Evolutionary conservation across 192 early-diverging fungal genomes (phyloP), one percentile per base, ranked within the genome.

Genomic region (Entomortierella parvispora): DNA sequence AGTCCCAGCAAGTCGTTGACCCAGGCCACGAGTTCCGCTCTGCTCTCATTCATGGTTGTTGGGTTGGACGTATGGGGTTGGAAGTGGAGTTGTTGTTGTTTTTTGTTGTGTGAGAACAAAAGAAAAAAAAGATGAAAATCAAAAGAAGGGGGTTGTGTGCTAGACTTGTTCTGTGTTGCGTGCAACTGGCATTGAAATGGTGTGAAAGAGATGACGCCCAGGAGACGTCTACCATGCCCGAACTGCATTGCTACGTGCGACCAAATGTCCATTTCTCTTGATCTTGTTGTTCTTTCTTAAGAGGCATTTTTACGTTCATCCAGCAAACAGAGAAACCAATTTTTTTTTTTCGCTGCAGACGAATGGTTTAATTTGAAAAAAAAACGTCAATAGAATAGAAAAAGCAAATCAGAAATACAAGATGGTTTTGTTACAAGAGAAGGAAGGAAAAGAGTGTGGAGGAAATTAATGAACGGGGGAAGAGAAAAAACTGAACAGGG

Each of bases 11-110:
- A 90, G 61, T 94, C 93, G 79, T 99, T 99, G 68, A 97, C 68
- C 97, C 97, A 98, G 42, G 86, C 88, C 15, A 99, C 68, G 31
- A 99, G 84, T 69, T 97, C 95, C 46, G 90, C 90, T 81, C 96
- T 88, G 68, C 91, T 93, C 88, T 97, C 95, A 46, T 84, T 82
- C 95, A 97, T 97, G 20, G 51, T 59, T 33, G 5, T 3, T 45
- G 23, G 12, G 10, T 25, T 22, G 17, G n/a, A 28, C 12, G 25
- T 22, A 45, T 37, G 64, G 14, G 42, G 18, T 15, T 47, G 28
- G 18, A 55, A 17, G 48, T 17, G 56, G 47, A 4, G 0, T 37
- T 29, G 25, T n/a, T n/a, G 17, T 34, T 43, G 63, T 17, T n/a
- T n/a, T n/a, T n/a, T n/a, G n/a, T 28, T 59, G 66, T 53, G 62